phyloP scores from a whole-genome alignment of 2,329 filamentous ascomycete species.

The Orbilia javanica region DNA sequence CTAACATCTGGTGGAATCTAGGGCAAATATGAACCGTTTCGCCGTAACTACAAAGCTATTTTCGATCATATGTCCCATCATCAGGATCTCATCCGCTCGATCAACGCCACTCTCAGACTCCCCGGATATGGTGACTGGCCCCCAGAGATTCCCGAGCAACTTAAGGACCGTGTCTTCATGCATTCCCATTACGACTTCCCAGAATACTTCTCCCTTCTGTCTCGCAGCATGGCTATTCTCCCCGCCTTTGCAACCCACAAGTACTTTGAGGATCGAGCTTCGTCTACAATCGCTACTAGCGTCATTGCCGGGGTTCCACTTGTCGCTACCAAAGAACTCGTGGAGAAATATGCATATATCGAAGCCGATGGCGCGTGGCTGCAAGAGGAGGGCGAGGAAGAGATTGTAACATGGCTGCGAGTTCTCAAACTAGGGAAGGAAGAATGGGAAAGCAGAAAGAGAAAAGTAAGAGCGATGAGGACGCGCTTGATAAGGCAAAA shows the following conservation, averaged over 20 bases:
- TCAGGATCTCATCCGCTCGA: constrained; percentile 32
- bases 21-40: constrained; percentile 62
- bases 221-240: constrained; percentile 61
- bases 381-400: constrained; percentile 60
- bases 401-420: constrained; percentile 61
- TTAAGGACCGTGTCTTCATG: constrained; percentile 60
- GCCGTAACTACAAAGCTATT: constrained; percentile 62
- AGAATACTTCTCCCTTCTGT: constrained; percentile 62
- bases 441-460: constrained; percentile 74
- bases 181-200: constrained; percentile 62
- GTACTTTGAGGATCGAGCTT: constrained; percentile 63
- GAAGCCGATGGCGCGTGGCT: constrained; percentile 61
- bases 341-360: constrained; percentile 62
- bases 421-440: constrained; percentile 69
- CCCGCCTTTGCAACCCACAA: constrained; percentile 62
- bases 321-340: constrained; percentile 60
- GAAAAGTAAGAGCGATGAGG: constrained; percentile 37
- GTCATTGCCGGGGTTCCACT: constrained; percentile 62
- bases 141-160: constrained; percentile 58
- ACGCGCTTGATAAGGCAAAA: constrained; percentile 43
- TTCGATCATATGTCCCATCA: constrained; percentile 60
- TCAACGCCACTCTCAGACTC: constrained; percentile 60
- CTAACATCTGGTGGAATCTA: constrained; percentile 58
- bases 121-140: constrained; percentile 61
- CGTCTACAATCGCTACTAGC: constrained; percentile 61